Evolutionary conservation across 139 green algal species (phyloP), one percentile per base, ranked within the genome.

Genomic region (Dunaliella sp.): DNA sequence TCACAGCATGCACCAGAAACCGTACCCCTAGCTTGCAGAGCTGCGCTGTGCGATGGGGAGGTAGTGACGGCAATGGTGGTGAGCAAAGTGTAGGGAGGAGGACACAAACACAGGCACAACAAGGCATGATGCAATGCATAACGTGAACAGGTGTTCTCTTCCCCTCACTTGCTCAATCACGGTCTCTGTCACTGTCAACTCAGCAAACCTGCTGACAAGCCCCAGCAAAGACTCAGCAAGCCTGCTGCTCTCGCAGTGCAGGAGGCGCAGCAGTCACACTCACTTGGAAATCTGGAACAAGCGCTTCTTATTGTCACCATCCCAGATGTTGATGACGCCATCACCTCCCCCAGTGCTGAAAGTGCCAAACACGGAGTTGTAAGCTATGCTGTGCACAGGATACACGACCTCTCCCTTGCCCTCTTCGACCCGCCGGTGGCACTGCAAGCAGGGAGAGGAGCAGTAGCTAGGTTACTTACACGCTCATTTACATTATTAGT

Each of bases 341-440:
- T 99, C 96, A 26, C 95, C 95, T 12, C 96, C 94, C 38, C 96
- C 96, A 1, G 96, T 98, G 48, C 94, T 96, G 90, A 98, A 98
- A 31, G 96, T 98, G 80, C 96, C 96, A 80, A 89, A 89, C 12
- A 57, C 31, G 0, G 86, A 85, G 88, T 98, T 92, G 89, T 96
- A 98, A n/a, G 93, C 88, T 33, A 98, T 95, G 78, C 92, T 86
- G 82, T 98, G 97, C 58, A 98, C 94, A 1, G 96, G 96, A 88
- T 93, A 97, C 21, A 98, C 92, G 1, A 91, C 85, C 30, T 94
- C 90, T 25, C 80, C 36, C 12, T 81, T 84, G 77, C 93, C 86
- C 83, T 94, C 95, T 84, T 94, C 95, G 12, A 83, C 92, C 2
- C 88, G 85, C 0, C 96, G 89, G 84, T 98, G 96, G 84, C 96